phyloP scores from a whole-genome alignment of 1,284 basidiomycete species.

The Rhodofomes roseus region DNA sequence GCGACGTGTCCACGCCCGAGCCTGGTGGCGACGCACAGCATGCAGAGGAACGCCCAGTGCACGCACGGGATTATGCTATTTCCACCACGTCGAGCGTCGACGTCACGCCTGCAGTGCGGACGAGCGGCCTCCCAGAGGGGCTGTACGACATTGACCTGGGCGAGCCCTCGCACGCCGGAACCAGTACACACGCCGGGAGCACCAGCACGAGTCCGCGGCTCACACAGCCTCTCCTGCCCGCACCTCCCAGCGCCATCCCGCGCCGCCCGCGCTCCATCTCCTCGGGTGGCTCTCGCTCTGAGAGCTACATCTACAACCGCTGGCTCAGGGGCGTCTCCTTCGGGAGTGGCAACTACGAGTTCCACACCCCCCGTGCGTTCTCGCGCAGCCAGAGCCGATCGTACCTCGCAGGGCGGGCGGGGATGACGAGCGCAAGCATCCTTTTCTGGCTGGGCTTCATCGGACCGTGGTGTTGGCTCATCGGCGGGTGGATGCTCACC shows the following conservation, averaged over 20 bases:
- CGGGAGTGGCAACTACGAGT: conserved; percentile 21
- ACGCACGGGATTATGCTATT: conserved; percentile 10
- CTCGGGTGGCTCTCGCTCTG: conserved; percentile 8
- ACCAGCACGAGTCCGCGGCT: neutral
- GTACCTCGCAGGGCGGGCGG: neutral
- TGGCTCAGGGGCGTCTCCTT: conserved; percentile 31
- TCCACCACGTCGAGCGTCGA: conserved; percentile 5
- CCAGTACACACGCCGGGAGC: neutral
- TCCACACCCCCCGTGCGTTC: neutral
- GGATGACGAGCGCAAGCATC: conserved; percentile 40
- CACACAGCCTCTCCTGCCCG: conserved; percentile 8
- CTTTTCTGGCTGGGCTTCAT: conserved; percentile 71
- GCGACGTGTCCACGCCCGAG: conserved; percentile 9
- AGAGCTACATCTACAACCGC: conserved; percentile 24
- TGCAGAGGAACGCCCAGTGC: neutral
- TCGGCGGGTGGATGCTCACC: conserved; percentile 67
- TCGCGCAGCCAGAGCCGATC: neutral
- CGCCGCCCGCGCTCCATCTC: conserved; percentile 12
- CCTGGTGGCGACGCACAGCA: neutral
- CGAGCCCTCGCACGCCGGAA: neutral
- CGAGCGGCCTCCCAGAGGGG: conserved; percentile 15
- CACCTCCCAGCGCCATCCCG: conserved; percentile 10
- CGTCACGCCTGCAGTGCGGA: conserved; percentile 8
- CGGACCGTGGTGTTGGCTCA: conserved; percentile 62
- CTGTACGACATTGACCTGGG: conserved; percentile 19